Conservation (phyloP, 768 basidiomycete genomes). For the Lactifluus subvellereus region DNA sequence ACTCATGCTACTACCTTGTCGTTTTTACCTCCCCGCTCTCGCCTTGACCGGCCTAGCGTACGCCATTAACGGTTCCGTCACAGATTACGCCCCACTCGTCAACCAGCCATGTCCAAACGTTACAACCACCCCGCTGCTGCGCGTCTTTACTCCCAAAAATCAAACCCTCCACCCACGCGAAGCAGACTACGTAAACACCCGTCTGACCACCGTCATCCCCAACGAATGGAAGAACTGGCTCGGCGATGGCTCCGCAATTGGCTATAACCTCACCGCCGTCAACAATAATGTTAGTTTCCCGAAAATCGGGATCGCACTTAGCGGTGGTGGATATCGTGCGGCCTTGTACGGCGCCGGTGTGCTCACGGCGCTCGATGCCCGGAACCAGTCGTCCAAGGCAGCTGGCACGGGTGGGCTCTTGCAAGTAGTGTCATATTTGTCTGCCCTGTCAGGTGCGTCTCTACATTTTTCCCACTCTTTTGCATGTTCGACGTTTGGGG, state of each 20-base stretch:
- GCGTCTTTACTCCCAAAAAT: conserved; percentile 44
- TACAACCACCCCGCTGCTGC: conserved; percentile 43
- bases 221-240: conserved; percentile 56
- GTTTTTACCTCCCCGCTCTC: not conserved
- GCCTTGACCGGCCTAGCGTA: not conserved
- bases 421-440: conserved; percentile 64
- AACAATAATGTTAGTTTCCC: conserved; percentile 36
- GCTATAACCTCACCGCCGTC: conserved; percentile 48
- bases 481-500: not conserved
- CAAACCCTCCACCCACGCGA: conserved; percentile 50
- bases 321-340: conserved; percentile 66
- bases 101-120: conserved; percentile 48
- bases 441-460: conserved; percentile 54
- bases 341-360: conserved; percentile 61
- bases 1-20: not conserved
- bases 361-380: conserved; percentile 52
- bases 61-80: conserved; percentile 25
- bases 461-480: not conserved
- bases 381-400: conserved; percentile 51
- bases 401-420: conserved; percentile 62
- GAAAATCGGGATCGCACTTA: conserved; percentile 56
- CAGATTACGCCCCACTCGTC: conserved; percentile 48
- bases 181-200: conserved; percentile 39
- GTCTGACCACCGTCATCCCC: conserved; percentile 38
- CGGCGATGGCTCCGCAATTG: conserved; percentile 45